Base-by-base conservation (phyloP, 306 rosid species). In the Canavalia gladiata region DNA sequence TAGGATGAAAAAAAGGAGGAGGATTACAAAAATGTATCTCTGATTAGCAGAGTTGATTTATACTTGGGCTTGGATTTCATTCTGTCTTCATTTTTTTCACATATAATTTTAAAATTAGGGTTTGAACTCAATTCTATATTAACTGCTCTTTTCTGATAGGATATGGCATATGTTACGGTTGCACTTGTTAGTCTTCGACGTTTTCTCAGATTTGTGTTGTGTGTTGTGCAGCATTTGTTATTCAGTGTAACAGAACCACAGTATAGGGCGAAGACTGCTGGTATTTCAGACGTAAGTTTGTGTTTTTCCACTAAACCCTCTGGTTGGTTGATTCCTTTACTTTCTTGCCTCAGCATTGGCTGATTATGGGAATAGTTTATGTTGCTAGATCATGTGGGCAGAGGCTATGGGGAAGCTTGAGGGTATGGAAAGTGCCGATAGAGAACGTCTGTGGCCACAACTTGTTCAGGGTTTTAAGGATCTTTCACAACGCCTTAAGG, bases 351-450 rank as follows among this genome's bases (percentile, higher is more conserved):
- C 12, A 31, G 35, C 49, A 49, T 41, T 18, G 75, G 77, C 94
- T 90, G 81, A 91, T 63, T 86, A 7, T 74, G 80, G 84, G 84
- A 87, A 81, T 90, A 88, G 96, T 92, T 96, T 90, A 67, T 79
- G 49, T 88, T 90, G 87, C 74, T 87, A 96, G 99, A 93, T 93
- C 78, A 93, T 96, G 98, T 96, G 99, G 99, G 99, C 98, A n/a
- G 99, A 96, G 90, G 99, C 99, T 28, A 89, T 90, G 98, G 93
- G 90, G 50, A 96, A 96, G 88, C 97, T 93, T 58, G 99, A 96
- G 84, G 99, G 98, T 50, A 88, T 96, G 96, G 97, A 91, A 83
- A 92, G 94, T 81, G 86, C 92, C 10, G 97, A 96, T 64, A 81
- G 98, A 80, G 99, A 93, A 55, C 97, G 99, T 25, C 81, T 93